Conservation (phyloP, 2,329 filamentous ascomycete genomes). For the Xylaria arbuscula region DNA sequence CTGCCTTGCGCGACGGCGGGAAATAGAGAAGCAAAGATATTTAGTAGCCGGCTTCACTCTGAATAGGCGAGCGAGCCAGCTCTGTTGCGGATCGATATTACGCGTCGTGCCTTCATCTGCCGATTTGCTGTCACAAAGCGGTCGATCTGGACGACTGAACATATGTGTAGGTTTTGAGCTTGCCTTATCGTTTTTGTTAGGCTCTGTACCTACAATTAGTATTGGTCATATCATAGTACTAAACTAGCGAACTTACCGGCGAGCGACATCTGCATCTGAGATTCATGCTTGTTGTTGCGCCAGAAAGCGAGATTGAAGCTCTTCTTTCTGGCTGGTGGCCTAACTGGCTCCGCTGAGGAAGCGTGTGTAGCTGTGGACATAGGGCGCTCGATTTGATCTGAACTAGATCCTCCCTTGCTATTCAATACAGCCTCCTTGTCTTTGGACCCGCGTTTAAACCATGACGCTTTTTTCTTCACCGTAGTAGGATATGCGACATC, state of each 20-base stretch:
- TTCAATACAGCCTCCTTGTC: constrained; percentile 45
- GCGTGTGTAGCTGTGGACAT: constrained; percentile 42
- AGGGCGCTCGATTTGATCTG: constrained; percentile 36
- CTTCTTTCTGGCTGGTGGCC: constrained; percentile 57
- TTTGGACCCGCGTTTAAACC: constrained; percentile 64
- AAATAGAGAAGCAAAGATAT: constrained; percentile 79
- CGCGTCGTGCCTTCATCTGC: constrained; percentile 50
- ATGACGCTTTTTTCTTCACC: constrained; percentile 60
- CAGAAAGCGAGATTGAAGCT: constrained; percentile 66
- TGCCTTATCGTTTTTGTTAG: constrained; percentile 49
- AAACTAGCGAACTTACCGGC: constrained; percentile 53
- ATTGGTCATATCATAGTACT: background rate
- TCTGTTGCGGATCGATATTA: constrained; percentile 76
- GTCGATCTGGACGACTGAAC: constrained; percentile 38
- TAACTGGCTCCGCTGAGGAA: constrained; percentile 38
- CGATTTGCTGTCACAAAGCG: constrained; percentile 38
- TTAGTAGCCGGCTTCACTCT: constrained; percentile 85
- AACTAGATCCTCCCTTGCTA: constrained; percentile 31
- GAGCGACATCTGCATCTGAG: constrained; percentile 56
- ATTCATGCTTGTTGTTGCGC: constrained; percentile 59
- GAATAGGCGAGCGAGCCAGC: constrained; percentile 90
- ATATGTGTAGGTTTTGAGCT: constrained; percentile 43
- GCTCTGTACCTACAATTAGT: constrained; percentile 45
- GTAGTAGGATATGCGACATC: constrained; percentile 43
- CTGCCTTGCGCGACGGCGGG: constrained; percentile 77